These are phyloP conservation scores for Sonneratia alba DNA, from an alignment of 345 rosid genomes.

Conservation along the genomic window DNA sequence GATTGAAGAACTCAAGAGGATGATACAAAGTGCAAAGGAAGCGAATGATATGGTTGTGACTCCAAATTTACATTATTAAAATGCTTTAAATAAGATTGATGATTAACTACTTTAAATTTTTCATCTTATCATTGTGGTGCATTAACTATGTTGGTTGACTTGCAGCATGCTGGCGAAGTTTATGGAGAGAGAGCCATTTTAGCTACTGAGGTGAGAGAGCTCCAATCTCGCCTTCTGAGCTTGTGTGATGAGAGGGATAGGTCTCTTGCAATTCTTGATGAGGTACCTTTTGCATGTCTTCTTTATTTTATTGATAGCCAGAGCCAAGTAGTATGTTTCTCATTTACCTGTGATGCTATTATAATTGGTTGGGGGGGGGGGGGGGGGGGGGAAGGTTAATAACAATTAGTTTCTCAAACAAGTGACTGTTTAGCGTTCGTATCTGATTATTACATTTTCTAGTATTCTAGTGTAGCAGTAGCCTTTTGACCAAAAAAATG, in stretches of 20 bases:
- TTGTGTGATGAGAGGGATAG: conserved; percentile 72
- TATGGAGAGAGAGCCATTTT: conserved; percentile 86
- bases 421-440: too few species aligned
- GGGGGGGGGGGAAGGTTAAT: too few species aligned
- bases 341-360: too few species aligned
- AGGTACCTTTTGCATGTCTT: conserved; percentile 27
- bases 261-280: conserved; percentile 62
- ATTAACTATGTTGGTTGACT: conserved; percentile 1
- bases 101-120: background rate
- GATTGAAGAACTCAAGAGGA: conserved; percentile 58
- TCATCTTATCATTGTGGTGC: background rate
- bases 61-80: too few species aligned
- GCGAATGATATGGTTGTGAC: conserved; percentile 63
- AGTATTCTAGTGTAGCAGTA: too few species aligned
- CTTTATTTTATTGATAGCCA: too few species aligned
- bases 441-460: too few species aligned
- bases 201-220: conserved; percentile 74
- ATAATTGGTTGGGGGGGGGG: too few species aligned
- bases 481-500: too few species aligned
- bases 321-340: too few species aligned
- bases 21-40: conserved; percentile 57
- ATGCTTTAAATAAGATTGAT: background rate
- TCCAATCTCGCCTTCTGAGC: conserved; percentile 56
- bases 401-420: too few species aligned
- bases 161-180: conserved; percentile 91